Conservation (phyloP, 495 filamentous ascomycete species). For the Hypoxylon intermedium region DNA sequence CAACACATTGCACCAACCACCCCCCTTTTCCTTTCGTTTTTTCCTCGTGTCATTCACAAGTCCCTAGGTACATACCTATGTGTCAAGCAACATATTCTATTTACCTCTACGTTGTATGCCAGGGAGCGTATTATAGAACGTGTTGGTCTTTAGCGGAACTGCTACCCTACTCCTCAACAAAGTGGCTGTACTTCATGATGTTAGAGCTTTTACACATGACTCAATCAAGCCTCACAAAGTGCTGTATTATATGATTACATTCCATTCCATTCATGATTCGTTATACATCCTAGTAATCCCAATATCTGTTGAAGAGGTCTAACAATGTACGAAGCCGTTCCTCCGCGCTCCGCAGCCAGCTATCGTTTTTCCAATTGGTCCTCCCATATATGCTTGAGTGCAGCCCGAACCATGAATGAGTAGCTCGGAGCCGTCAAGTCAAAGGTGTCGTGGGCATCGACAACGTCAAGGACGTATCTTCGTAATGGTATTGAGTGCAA, state of each 20-base stretch:
- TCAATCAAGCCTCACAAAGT: neutral
- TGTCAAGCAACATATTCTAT: too few species aligned
- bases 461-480: conserved; percentile 39
- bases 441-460: conserved; percentile 13
- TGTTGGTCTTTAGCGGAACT: too few species aligned
- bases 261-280: neutral
- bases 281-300: neutral
- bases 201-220: too few species aligned
- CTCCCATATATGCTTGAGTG: conserved; percentile 1
- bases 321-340: neutral
- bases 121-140: too few species aligned
- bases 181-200: too few species aligned
- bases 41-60: too few species aligned
- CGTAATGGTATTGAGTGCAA: conserved; percentile 29
- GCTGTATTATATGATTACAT: neutral
- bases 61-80: too few species aligned
- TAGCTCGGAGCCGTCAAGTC: conserved; percentile 35
- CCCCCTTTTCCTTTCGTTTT: too few species aligned
- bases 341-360: neutral
- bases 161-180: too few species aligned
- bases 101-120: too few species aligned
- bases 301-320: neutral
- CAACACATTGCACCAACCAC: too few species aligned
- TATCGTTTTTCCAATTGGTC: neutral
- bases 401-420: conserved; percentile 34